Conservation (phyloP, 352 stramenopile species). For the Pythium periplocum region DNA sequence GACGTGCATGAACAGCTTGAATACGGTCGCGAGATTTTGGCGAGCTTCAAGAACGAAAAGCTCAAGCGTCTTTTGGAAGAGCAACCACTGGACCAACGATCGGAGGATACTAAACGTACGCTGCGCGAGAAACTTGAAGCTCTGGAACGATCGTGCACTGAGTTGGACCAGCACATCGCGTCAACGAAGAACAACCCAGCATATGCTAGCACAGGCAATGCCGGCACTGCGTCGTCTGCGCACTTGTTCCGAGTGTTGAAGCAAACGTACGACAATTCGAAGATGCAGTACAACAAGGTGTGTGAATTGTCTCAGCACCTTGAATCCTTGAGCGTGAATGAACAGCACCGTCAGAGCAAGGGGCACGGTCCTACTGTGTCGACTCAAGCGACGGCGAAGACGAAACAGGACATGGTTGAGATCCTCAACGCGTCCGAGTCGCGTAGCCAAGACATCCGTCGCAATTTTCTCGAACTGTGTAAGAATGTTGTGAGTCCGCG, state of each 20-base stretch:
- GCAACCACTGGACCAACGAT: conserved; percentile 63
- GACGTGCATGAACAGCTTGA: conserved; percentile 75
- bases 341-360: conserved; percentile 4
- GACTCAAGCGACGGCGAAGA: conserved; percentile 11
- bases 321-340: conserved; percentile 38
- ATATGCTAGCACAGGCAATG: conserved; percentile 6
- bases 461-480: conserved; percentile 51
- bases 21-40: conserved; percentile 62
- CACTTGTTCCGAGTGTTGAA: conserved; percentile 68
- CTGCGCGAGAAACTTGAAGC: conserved; percentile 45
- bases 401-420: conserved; percentile 44
- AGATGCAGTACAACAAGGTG: conserved; percentile 67
- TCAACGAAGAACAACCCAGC: conserved; percentile 22
- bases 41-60: conserved; percentile 58
- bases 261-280: conserved; percentile 71
- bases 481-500: conserved; percentile 55
- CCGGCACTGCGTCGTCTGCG: conserved; percentile 24
- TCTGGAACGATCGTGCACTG: conserved; percentile 43
- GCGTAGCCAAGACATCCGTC: conserved; percentile 39
- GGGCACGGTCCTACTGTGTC: no score
- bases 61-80: conserved; percentile 59
- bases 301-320: conserved; percentile 46
- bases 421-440: conserved; percentile 36
- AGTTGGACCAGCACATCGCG: conserved; percentile 43
- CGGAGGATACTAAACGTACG: conserved; percentile 41